Percentiles rank a stretch among this genome's conserved stretches.
Evolutionary conservation across 306 rosid species (phyloP).

Genomic region (Prunus mume): DNA sequence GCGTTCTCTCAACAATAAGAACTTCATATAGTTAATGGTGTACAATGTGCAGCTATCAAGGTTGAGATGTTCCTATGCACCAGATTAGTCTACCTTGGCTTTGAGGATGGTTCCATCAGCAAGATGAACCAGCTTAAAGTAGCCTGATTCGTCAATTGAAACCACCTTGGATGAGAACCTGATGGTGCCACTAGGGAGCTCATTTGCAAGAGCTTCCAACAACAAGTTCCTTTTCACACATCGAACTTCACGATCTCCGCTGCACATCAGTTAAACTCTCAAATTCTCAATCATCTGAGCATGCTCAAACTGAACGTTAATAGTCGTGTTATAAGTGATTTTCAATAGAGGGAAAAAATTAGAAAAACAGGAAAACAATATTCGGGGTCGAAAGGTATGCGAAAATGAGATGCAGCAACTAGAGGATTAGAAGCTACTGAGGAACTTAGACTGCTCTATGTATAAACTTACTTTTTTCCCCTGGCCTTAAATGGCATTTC

Average conservation of each 20-base stretch:
- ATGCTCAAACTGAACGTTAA: neutral
- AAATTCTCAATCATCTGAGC: neutral
- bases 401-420: too few relatives aligned
- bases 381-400: neutral
- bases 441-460: too few relatives aligned
- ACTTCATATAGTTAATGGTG: too few relatives aligned
- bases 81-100: constrained; percentile 38
- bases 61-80: too few relatives aligned
- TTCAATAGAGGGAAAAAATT: neutral
- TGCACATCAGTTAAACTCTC: neutral
- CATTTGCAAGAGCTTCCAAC: constrained; percentile 54
- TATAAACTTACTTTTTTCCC: constrained; percentile 46
- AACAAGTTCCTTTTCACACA: constrained; percentile 34
- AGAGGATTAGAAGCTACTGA: too few relatives aligned
- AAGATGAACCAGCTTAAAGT: constrained; percentile 7
- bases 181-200: constrained; percentile 54
- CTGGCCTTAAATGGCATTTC: constrained; percentile 17
- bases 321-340: neutral
- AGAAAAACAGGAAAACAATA: neutral
- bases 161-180: constrained; percentile 24
- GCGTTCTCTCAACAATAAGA: too few relatives aligned
- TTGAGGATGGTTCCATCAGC: too few relatives aligned
- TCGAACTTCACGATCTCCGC: constrained; percentile 35
- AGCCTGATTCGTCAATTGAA: too few relatives aligned
- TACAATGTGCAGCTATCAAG: too few relatives aligned